Base-by-base conservation (phyloP, 805 yeast genomes). In the Yarrowia hollandica region DNA sequence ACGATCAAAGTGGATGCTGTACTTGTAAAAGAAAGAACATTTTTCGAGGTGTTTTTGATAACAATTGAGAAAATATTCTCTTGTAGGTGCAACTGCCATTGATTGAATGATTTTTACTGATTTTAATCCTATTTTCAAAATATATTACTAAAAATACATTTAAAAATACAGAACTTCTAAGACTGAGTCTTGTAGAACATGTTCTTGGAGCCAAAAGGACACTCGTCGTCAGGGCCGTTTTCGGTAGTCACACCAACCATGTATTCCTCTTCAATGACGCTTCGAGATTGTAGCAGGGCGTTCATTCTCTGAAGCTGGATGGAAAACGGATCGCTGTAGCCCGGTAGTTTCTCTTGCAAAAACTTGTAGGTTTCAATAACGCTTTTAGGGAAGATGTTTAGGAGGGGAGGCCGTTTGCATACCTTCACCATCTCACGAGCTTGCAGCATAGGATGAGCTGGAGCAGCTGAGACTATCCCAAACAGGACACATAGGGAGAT, bases 141-240 rank as follows among this genome's bases (percentile, higher is more conserved):
- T 10, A 4, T 26, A 26, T 4, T 33, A 19, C 15, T 33, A 33
- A 35, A 35, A 35, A 35, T 35, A 19, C 41, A 35, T 35, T 35
- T 12, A 19, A 26, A 19, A 12, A 35, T 11, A 18, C 19, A 16
- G 6, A 19, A 19, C 11, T 33, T 11, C 30, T 15, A 18, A 22
- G 18, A 4, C 33, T 25, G 33, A 9, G 18, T 4, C 18, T 30
- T 30, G 35, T 44, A 44, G 14, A 44, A 44, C 34, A 44, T 6
- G 35, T 28, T 44, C 11, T 30, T 28, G 37, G 52, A 44, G 15
- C 52, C 52, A 19, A 28, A 44, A 8, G 52, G 52, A 44, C 52
- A 44, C 35, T 44, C 52, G 18, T 44, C 16, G 7, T 44, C 52
- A 18, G 52, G 37, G 8, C 16, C 19, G 11, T 44, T 44, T 4